Base-by-base conservation (phyloP, 2,329 filamentous ascomycete species). In the Dothidotthia symphoricarpi region DNA sequence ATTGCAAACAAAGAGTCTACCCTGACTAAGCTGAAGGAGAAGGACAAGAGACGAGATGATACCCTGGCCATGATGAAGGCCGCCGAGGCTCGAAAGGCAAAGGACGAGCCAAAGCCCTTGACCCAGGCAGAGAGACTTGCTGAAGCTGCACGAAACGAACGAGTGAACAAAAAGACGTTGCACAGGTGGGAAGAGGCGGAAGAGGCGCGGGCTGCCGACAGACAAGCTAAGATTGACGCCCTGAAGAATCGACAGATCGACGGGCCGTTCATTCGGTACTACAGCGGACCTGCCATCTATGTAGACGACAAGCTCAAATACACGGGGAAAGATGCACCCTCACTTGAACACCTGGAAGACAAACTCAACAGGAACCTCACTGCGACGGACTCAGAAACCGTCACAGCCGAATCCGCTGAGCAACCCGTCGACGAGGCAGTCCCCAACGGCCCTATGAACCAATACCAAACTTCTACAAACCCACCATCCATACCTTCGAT, bases 101-200 rank as follows among this genome's bases (percentile, higher is more conserved):
- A 85, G 37, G 71, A 81, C 47, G 88, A 88, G 67, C 86, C 87
- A 37, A 85, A 85, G 41, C 78, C 85, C 17, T 82, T 95, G 80
- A 95, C 89, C 5, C 91, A 96, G 67, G 88, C 81, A 29, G 84
- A 97, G 63, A 80, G 89, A 25, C 75, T 96, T 17, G 83, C 81
- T 17, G 88, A 95, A 67, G 90, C 90, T 1, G 87, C 84, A 13
- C 72, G 83, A 35, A 83, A 94, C 6, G 93, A 97, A 68, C 85
- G 85, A 66, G 76, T 83, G 55, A 96, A 98, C 66, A 80, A 85
- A 53, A 94, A 88, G 75, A 97, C 85, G 66, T 71, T 95, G 59
- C 96, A 91, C 60, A 78, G 88, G 39, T 97, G 91, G 90, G 90
- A 97, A 66, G 85, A 88, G 65, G 87, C 88, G 6, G 93, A 98